Conservation (phyloP, 441 rosid genomes). For the Pelargonium cotyledonis region DNA sequence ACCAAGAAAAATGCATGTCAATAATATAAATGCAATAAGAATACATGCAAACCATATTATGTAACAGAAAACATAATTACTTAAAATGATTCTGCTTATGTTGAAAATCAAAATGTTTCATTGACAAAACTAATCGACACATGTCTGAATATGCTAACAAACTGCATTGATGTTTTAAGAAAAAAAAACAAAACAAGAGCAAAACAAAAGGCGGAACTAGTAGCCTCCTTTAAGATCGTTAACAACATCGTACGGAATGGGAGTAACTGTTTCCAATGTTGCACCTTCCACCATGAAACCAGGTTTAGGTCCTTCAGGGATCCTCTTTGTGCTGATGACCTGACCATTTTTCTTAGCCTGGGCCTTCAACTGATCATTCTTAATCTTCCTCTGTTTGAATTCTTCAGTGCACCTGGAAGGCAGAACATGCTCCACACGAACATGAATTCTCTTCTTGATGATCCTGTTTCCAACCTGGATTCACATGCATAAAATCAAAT, state of each 20-base stretch:
- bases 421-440: constrained; percentile 76
- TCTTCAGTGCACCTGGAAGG: constrained; percentile 85
- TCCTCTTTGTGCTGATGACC: constrained; percentile 84
- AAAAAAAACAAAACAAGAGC: constrained; percentile 14
- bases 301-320: constrained; percentile 83
- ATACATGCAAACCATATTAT: background rate
- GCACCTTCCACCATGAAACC: constrained; percentile 95
- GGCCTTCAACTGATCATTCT: constrained; percentile 72
- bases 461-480: constrained; percentile 71
- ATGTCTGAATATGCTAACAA: constrained; percentile 17
- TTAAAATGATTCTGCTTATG: constrained; percentile 12
- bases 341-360: constrained; percentile 78
- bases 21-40: too few relatives aligned
- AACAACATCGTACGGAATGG: constrained; percentile 88
- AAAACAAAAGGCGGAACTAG: constrained; percentile 28
- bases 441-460: constrained; percentile 82
- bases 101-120: constrained; percentile 5
- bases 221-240: constrained; percentile 97
- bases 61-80: constrained; percentile 6
- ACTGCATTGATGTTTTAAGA: constrained; percentile 8
- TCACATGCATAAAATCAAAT: background rate
- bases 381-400: constrained; percentile 55
- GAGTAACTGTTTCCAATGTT: constrained; percentile 84
- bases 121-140: constrained; percentile 16
- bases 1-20: too few relatives aligned